Conservation (phyloP, 148 eudicot genomes). For the Nyssa sinensis region DNA sequence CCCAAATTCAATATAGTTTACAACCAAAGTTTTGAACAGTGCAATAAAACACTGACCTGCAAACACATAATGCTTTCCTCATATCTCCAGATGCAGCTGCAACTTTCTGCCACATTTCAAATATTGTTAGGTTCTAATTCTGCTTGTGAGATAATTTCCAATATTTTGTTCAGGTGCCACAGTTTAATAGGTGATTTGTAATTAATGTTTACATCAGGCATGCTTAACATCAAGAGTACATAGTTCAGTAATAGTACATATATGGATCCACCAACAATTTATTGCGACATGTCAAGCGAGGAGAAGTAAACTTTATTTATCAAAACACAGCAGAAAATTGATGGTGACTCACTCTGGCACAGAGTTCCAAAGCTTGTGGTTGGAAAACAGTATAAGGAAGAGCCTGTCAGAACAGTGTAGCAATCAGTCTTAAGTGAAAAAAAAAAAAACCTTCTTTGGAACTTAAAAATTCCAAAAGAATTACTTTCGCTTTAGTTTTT, state of each 20-base stretch:
- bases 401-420: slow-evolving; percentile 40
- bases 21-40: neutral
- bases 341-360: slow-evolving; percentile 81
- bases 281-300: slow-evolving; percentile 1
- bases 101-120: slow-evolving; percentile 63
- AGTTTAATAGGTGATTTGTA: neutral
- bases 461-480: neutral
- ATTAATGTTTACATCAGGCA: neutral
- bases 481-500: neutral
- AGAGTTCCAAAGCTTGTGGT: slow-evolving; percentile 87
- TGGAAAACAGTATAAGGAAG: slow-evolving; percentile 76
- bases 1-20: neutral
- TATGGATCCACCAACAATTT: neutral
- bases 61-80: slow-evolving; percentile 87
- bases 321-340: neutral
- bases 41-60: slow-evolving; percentile 57
- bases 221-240: neutral
- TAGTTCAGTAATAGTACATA: slow-evolving; percentile 1
- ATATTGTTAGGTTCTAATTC: neutral
- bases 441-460: neutral
- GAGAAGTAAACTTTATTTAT: slow-evolving; percentile 10
- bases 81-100: slow-evolving; percentile 96
- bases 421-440: slow-evolving; percentile 6
- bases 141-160: neutral
- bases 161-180: neutral